Conservation (phyloP, 495 filamentous ascomycete species). For the Aspergillus baeticus region DNA sequence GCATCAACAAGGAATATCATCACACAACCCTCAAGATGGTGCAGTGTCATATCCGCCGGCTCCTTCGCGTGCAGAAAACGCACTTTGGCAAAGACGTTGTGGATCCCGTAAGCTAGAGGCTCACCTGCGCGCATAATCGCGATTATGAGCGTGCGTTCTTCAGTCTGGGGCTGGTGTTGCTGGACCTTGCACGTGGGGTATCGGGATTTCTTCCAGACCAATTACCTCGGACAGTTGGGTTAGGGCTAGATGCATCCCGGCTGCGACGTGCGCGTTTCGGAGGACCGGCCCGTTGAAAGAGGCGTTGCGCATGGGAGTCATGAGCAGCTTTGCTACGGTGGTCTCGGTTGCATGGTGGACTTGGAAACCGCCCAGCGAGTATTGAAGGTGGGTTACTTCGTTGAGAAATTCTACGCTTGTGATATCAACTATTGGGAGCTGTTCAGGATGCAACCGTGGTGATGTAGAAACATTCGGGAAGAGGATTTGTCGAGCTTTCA, state of each 20-base stretch:
- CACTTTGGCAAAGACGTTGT: constrained; percentile 51
- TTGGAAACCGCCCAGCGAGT: constrained; percentile 13
- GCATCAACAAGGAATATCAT: constrained; percentile 61
- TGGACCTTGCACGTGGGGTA: constrained; percentile 55
- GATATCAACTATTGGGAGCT: constrained; percentile 46
- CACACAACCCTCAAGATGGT: constrained; percentile 39
- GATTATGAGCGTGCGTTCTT: constrained; percentile 56
- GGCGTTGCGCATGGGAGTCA: constrained; percentile 57
- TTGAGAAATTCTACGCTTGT: constrained; percentile 34
- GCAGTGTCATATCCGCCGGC: constrained; percentile 41
- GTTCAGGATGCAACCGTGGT: constrained; percentile 45
- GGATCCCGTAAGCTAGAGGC: constrained; percentile 65
- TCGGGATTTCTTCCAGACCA: constrained; percentile 51
- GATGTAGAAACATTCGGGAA: constrained; percentile 37
- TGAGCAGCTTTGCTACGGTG: constrained; percentile 51
- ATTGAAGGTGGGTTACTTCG: constrained; percentile 19
- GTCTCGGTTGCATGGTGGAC: constrained; percentile 47
- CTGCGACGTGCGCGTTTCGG: constrained; percentile 48
- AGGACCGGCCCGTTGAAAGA: constrained; percentile 43
- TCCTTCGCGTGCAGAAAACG: constrained; percentile 55
- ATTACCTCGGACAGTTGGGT: constrained; percentile 48
- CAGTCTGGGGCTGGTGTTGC: constrained; percentile 47
- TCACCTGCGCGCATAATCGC: constrained; percentile 67
- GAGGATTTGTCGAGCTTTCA: constrained; percentile 48
- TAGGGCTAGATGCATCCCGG: constrained; percentile 55